These are phyloP conservation scores for Aristolochia californica DNA, from an alignment of 164 flowering plant genomes.

Conservation along the genomic window DNA sequence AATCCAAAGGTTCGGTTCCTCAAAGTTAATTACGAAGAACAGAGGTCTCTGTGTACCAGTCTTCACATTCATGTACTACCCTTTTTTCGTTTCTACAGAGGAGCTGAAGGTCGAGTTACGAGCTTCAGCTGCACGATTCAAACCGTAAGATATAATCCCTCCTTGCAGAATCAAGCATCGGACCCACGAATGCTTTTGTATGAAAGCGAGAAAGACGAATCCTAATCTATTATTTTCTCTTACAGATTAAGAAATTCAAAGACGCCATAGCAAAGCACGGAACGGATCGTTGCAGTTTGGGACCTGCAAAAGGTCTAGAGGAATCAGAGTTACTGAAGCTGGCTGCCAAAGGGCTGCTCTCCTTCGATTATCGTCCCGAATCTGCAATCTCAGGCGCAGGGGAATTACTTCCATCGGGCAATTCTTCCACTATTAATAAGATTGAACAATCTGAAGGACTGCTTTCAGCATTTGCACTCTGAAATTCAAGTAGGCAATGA, in stretches of 20 bases:
- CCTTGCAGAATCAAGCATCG: too few relatives aligned
- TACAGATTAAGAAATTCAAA: constrained; percentile 73
- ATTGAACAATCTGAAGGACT: not conserved
- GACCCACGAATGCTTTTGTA: too few relatives aligned
- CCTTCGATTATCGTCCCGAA: constrained; percentile 9
- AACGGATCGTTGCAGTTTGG: constrained; percentile 35
- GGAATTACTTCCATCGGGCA: not conserved
- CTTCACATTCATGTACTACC: constrained; percentile 79
- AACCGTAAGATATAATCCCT: constrained; percentile 38
- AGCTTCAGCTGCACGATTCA: constrained; percentile 90
- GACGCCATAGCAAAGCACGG: constrained; percentile 69
- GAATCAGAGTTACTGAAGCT: constrained; percentile 50
- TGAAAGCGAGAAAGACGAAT: too few relatives aligned
- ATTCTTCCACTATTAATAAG: not conserved
- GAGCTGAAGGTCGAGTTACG: constrained; percentile 72
- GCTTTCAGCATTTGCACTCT: not conserved
- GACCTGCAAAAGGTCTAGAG: constrained; percentile 71
- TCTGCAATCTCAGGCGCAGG: not conserved
- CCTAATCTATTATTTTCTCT: not conserved
- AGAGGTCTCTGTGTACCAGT: constrained; percentile 69
- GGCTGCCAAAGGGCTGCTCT: constrained; percentile 33
- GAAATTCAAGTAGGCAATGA: too few relatives aligned
- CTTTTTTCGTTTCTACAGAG: constrained; percentile 81
- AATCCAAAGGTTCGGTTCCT: constrained; percentile 67
- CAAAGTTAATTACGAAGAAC: constrained; percentile 68